These are phyloP conservation scores for Vickermania ingenoplastis DNA, from an alignment of 208 protist species.

Conservation along the genomic window DNA sequence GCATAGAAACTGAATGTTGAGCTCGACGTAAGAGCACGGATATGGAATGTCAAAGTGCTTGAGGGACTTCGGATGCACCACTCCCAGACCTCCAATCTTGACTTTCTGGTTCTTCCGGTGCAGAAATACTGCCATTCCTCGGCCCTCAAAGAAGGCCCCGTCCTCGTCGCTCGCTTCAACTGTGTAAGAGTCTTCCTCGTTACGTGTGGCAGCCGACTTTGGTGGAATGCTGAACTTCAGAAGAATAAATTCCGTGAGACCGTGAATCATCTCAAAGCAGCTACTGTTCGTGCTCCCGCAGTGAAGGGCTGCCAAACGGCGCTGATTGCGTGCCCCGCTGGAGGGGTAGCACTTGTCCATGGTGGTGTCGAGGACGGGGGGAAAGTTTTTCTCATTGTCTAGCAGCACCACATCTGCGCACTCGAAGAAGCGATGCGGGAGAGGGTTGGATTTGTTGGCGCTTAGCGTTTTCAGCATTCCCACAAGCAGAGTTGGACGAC, in stretches of 20 bases:
- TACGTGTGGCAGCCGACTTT: constrained; percentile 12
- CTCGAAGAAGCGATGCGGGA: constrained; percentile 97
- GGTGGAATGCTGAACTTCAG: constrained; percentile 60
- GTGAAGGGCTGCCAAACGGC: constrained; percentile 80
- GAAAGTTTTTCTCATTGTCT: constrained; percentile 81
- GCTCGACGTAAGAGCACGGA: constrained; percentile 90
- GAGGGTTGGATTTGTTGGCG: constrained; percentile 82
- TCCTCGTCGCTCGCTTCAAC: constrained; percentile 48
- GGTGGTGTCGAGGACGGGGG: constrained; percentile 56
- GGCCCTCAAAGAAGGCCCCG: constrained; percentile 85
- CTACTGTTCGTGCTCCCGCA: constrained; percentile 49
- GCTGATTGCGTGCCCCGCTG: constrained; percentile 86
- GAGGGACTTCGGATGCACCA: constrained; percentile 87
- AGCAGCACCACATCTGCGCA: constrained; percentile 93
- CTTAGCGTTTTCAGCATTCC: constrained; percentile 95
- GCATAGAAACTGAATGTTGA: constrained; percentile 85
- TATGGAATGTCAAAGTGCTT: constrained; percentile 88
- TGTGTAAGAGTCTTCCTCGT: constrained; percentile 32
- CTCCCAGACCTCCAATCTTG: constrained; percentile 68
- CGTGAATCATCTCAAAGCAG: constrained; percentile 80
- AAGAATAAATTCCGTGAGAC: constrained; percentile 53
- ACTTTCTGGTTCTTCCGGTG: constrained; percentile 47
- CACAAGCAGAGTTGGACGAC: constrained; percentile 90
- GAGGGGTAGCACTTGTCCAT: constrained; percentile 26
- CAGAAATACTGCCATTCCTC: constrained; percentile 77